Evolutionary conservation across 169 alveolate species (phyloP).

Genomic region (Cryptosporidium felis): DNA sequence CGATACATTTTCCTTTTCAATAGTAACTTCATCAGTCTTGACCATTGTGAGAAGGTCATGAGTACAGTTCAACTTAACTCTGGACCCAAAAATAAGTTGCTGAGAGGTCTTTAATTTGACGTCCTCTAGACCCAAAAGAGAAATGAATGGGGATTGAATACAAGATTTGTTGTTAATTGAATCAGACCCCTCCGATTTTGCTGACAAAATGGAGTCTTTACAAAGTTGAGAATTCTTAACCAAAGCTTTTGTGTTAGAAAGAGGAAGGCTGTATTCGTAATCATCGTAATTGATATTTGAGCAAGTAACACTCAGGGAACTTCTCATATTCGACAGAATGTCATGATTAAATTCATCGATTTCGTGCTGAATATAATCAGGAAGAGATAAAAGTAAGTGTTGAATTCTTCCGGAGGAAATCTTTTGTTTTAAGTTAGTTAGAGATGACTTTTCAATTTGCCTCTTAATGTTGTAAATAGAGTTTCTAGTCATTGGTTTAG

Average conservation of each 20-base stretch:
- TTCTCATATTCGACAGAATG: conserved; percentile 16
- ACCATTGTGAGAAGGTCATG: conserved; percentile 23
- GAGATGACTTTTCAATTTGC: conserved; percentile 49
- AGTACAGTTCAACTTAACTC: conserved; percentile 43
- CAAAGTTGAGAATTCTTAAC: not conserved
- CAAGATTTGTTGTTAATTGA: conserved; percentile 1
- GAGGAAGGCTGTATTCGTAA: conserved; percentile 24
- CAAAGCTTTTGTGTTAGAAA: conserved; percentile 19
- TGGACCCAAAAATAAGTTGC: conserved; percentile 35
- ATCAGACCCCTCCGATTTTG: not conserved
- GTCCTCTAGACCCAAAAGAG: conserved; percentile 23
- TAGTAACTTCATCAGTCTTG: conserved; percentile 5
- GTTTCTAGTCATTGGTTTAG: conserved; percentile 65
- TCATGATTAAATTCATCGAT: conserved; percentile 32
- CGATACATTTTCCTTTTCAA: conserved; percentile 5
- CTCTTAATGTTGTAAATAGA: conserved; percentile 4
- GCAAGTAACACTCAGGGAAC: conserved; percentile 37
- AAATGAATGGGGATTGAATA: conserved; percentile 60
- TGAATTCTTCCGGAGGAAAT: conserved; percentile 38
- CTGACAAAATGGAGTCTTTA: not conserved
- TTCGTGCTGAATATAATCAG: conserved; percentile 22
- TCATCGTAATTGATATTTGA: conserved; percentile 9
- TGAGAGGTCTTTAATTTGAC: conserved; percentile 13
- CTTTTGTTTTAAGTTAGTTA: not conserved
- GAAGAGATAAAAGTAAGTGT: conserved; percentile 48